Conservation (phyloP, 305 asterid genomes). For the Salvia sclarea region DNA sequence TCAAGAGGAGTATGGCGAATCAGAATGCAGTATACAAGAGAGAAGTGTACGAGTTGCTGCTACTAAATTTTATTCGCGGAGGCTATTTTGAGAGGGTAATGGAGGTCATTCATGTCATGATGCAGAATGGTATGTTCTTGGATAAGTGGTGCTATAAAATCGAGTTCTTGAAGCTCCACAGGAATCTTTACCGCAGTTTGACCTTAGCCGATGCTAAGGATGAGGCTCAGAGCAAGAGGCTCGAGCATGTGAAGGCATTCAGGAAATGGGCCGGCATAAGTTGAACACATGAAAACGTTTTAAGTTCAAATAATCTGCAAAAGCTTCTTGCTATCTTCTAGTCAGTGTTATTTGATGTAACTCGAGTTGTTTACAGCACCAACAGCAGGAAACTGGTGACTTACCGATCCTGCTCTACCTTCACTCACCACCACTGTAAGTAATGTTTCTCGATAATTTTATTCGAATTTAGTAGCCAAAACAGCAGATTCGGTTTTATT, state of each 20-base stretch:
- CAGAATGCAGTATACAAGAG: constrained; percentile 43
- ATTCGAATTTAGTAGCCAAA: background rate
- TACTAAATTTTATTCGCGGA: constrained; percentile 70
- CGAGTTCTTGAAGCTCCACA: constrained; percentile 71
- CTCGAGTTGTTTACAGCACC: background rate
- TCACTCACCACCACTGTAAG: constrained; percentile 3
- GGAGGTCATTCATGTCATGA: constrained; percentile 72
- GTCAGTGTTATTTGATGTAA: background rate
- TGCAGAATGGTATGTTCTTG: constrained; percentile 57
- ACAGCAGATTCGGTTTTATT: too few species aligned
- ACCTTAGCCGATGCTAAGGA: constrained; percentile 53
- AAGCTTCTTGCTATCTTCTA: constrained; percentile 2
- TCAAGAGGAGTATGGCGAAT: constrained; percentile 58
- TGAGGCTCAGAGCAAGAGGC: constrained; percentile 66
- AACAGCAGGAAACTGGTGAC: background rate
- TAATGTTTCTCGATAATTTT: background rate
- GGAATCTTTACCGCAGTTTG: constrained; percentile 66
- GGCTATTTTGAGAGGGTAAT: constrained; percentile 87
- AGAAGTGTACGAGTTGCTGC: constrained; percentile 64
- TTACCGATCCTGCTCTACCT: background rate
- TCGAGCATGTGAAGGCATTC: constrained; percentile 70
- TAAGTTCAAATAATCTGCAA: background rate
- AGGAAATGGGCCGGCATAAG: constrained; percentile 61
- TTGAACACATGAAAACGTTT: constrained; percentile 22
- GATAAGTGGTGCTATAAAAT: constrained; percentile 70